These are phyloP conservation scores for Oryza rufipogon DNA, from an alignment of 176 grass and related monocot genomes.

Conservation along the genomic window DNA sequence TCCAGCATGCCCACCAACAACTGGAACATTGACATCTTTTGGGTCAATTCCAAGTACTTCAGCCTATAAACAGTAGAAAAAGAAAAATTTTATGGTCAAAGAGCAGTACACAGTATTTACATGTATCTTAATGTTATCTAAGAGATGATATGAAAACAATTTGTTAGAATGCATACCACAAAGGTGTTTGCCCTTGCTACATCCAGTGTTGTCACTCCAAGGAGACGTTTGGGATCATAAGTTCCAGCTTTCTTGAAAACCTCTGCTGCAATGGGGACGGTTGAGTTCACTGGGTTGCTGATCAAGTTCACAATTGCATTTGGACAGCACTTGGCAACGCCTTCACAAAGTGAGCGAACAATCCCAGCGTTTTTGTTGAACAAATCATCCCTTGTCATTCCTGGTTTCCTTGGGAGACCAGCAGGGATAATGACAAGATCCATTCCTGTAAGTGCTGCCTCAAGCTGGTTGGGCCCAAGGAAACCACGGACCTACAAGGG, in stretches of 20 bases:
- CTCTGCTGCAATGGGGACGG: constrained; percentile 94
- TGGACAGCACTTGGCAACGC: constrained; percentile 77
- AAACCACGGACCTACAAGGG: constrained; percentile 81
- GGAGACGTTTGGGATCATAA: constrained; percentile 82
- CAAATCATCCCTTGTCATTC: constrained; percentile 98
- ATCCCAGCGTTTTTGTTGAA: constrained; percentile 99
- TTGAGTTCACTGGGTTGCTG: constrained; percentile 98
- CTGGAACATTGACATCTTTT: constrained; percentile 78
- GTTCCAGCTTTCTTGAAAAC: constrained; percentile 97
- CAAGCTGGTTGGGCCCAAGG: constrained; percentile 73
- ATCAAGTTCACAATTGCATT: constrained; percentile 87
- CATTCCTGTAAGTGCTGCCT: constrained; percentile 90
- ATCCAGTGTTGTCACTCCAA: constrained; percentile 97
- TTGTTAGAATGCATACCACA: constrained; percentile 67
- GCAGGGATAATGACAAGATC: constrained; percentile 96
- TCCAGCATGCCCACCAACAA: constrained; percentile 81
- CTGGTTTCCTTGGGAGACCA: constrained; percentile 91
- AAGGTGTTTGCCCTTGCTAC: constrained; percentile 98
- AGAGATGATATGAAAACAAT: neutral
- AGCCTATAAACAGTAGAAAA: constrained; percentile 53
- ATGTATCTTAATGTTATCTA: neutral
- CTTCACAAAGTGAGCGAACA: constrained; percentile 78
- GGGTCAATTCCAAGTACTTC: constrained; percentile 93
- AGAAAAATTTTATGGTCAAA: constrained; percentile 24
- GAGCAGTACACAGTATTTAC: neutral